These are phyloP conservation scores for Taxillus chinensis DNA, from an alignment of 164 flowering plant genomes.

Conservation along the genomic window DNA sequence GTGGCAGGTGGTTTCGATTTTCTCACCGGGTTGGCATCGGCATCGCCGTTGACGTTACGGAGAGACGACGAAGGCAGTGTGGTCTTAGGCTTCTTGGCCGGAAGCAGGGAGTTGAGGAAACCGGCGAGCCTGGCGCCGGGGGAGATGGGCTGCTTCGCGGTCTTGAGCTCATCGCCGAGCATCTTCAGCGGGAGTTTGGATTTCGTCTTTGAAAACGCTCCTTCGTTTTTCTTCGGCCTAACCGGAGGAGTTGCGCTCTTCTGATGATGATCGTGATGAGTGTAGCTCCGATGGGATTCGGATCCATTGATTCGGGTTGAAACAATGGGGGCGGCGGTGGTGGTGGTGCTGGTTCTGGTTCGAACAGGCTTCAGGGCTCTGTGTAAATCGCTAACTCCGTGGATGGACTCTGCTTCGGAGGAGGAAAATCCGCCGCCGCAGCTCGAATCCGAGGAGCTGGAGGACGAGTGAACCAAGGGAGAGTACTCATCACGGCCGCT, in stretches of 20 bases:
- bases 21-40: conserved; percentile 10
- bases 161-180: conserved; percentile 71
- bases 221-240: no score
- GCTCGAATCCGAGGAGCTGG: conserved; percentile 63
- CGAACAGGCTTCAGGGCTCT: conserved; percentile 36
- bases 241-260: conserved; percentile 9
- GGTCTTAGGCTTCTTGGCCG: conserved; percentile 21
- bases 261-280: not conserved
- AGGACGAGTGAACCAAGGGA: not conserved
- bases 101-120: conserved; percentile 73
- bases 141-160: conserved; percentile 74
- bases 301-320: no score
- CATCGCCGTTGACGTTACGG: no score
- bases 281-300: not conserved
- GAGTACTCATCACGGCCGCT: not conserved
- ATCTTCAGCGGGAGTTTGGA: conserved; percentile 49
- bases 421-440: conserved; percentile 52
- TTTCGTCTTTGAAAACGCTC: conserved; percentile 40
- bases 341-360: conserved; percentile 31
- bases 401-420: conserved; percentile 52
- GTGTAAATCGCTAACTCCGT: not conserved
- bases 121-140: conserved; percentile 73
- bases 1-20: conserved; percentile 20
- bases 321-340: not conserved
- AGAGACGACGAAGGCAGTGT: conserved; percentile 6